Evolutionary conservation across 176 grass and related monocot genomes (phyloP).

Genomic region (Oryza meridionalis): DNA sequence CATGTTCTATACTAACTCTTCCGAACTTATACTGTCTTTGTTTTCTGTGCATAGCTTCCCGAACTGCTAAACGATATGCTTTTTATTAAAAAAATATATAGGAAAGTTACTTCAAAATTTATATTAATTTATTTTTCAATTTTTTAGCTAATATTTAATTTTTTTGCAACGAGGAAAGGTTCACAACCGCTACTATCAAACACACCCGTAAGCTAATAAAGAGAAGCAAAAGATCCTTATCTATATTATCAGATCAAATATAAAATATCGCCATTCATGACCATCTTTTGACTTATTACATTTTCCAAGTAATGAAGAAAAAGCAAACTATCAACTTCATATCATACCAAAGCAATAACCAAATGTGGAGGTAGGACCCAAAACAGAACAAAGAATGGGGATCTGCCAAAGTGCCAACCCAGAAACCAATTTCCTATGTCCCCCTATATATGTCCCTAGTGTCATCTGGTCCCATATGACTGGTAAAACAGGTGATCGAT

Average conservation of each 20-base stretch:
- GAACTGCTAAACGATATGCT: too few species aligned
- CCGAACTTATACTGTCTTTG: too few species aligned
- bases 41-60: too few species aligned
- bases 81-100: too few species aligned
- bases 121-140: too few species aligned
- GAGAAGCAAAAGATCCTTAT: neutral
- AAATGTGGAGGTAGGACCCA: neutral
- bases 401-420: neutral
- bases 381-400: neutral
- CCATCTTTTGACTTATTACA: too few species aligned
- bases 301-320: neutral
- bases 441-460: neutral
- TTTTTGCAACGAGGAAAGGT: too few species aligned
- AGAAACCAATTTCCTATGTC: conserved; percentile 19
- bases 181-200: too few species aligned
- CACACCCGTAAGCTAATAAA: too few species aligned
- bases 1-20: too few species aligned
- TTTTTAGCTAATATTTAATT: too few species aligned
- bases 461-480: conserved; percentile 17
- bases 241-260: neutral
- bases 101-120: too few species aligned
- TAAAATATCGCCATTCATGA: neutral
- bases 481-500: neutral
- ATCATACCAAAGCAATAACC: neutral
- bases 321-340: neutral